Evolutionary conservation across 805 yeast genomes (phyloP), one percentile per base, ranked within the genome.

Genomic region (Saccharomycopsis sp.): DNA sequence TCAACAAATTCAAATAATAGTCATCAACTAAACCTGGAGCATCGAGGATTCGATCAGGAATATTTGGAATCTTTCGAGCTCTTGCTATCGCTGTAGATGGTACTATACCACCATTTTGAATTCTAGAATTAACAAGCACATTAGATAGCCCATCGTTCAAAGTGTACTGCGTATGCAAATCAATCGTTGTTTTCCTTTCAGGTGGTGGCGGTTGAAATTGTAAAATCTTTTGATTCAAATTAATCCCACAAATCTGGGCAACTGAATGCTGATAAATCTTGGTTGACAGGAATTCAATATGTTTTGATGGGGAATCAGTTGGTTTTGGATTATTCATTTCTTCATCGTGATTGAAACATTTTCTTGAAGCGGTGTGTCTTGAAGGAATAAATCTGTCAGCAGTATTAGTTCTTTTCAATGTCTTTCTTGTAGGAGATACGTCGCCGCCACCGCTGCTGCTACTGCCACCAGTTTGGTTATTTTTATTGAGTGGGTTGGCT

Each of bases 11-110:
- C 43, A 88, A 70, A 60, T 90, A 93, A 61, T 88, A 93, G 65
- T 93, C 98, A 62, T 93, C 96, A 19, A 82, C 73, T 47, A 89
- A 72, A 0, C 96, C 96, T 0, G 98, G 98, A 0, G 97, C 98
- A 64, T 93, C 98, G 33, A 93, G 69, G 1, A 93, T 95, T 51
- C 95, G 74, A 53, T 86, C 96, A 1, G 98, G 97, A 27, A 86
- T 85, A 0, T 86, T 77, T 21, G 94, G 86, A 38, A 93, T 72
- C 54, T 79, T 81, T 53, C 95, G 77, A 40, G 85, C 75, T 55
- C 88, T 69, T 1, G 66, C 59, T 34, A 50, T 52, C 28, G 54
- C 57, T 14, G 61, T 54, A 34, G 48, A 17, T 7, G 62, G 56
- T 51, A 56, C 54, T 33, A 58, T 51, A 8, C 66, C 66, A 50